Conservation (phyloP, 306 rosid species). For the Parietaria judaica region DNA sequence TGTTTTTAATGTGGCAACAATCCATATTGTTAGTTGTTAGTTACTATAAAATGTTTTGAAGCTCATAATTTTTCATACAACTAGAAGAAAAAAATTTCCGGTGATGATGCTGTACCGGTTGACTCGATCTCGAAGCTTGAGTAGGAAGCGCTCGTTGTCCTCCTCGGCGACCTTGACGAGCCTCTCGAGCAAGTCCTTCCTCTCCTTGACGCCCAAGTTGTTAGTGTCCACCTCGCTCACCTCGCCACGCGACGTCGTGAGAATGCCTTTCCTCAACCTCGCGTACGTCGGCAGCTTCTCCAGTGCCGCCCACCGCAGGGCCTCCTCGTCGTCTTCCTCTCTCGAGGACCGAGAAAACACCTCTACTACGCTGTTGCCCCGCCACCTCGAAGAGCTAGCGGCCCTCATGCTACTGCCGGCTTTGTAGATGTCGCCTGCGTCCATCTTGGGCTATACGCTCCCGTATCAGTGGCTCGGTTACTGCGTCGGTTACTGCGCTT, state of each 20-base stretch:
- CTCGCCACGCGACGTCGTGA: conserved; percentile 26
- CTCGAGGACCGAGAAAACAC: conserved; percentile 4
- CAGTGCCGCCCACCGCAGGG: conserved; percentile 56
- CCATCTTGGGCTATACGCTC: not conserved
- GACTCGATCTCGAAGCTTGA: conserved; percentile 37
- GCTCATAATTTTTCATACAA: no score
- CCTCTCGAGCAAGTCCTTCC: conserved; percentile 31
- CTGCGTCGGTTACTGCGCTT: no score
- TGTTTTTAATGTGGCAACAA: no score
- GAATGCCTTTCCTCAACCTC: conserved; percentile 44
- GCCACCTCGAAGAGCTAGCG: not conserved
- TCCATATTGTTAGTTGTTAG: no score
- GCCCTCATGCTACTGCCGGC: conserved; percentile 2
- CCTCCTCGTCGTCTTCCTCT: conserved; percentile 39
- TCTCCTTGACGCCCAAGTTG: conserved; percentile 34
- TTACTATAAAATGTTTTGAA: no score
- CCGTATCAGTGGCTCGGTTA: no score
- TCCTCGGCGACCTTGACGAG: conserved; percentile 32
- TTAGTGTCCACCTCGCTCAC: conserved; percentile 37
- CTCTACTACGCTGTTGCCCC: not conserved
- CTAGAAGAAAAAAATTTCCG: no score
- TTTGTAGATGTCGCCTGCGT: not conserved
- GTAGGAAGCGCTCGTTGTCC: conserved; percentile 51
- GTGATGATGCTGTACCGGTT: conserved; percentile 22
- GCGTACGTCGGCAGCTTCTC: conserved; percentile 62